Evolutionary conservation across 2,329 filamentous ascomycete genomes (phyloP).

Genomic region (Mariannaea elegans): DNA sequence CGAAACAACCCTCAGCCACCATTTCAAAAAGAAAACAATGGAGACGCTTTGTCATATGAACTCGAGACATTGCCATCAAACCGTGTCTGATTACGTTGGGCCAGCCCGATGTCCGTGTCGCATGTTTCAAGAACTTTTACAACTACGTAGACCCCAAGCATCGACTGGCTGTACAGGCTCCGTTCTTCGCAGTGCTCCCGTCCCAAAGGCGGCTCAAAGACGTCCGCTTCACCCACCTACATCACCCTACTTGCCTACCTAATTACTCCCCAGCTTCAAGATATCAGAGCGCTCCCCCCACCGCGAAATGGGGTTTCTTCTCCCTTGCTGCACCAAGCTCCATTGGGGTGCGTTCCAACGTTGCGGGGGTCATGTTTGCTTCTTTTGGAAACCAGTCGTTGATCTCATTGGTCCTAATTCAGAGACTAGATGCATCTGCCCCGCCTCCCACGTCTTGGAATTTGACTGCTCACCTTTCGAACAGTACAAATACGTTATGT

Average conservation of each 20-base stretch:
- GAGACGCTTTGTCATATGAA: background rate
- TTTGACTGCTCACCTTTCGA: constrained; percentile 24
- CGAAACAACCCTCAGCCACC: no score
- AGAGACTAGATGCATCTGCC: constrained; percentile 25
- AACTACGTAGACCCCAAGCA: no score
- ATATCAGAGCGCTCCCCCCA: background rate
- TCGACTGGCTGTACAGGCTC: no score
- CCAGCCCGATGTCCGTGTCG: constrained; percentile 7
- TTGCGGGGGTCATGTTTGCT: constrained; percentile 38
- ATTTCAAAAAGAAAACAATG: background rate
- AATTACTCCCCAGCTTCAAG: no score
- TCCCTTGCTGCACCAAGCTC: constrained; percentile 20
- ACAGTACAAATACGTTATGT: no score
- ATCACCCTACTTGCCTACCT: background rate
- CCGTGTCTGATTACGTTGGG: constrained; percentile 18
- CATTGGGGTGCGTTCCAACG: constrained; percentile 14
- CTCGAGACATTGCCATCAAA: constrained; percentile 19
- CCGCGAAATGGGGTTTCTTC: background rate
- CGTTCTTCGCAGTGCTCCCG: no score
- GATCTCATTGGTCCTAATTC: constrained; percentile 31
- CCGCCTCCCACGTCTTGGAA: constrained; percentile 21
- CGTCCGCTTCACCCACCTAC: no score
- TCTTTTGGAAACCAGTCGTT: constrained; percentile 35
- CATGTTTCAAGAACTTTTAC: constrained; percentile 13
- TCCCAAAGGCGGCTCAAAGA: no score